Conservation (phyloP, 2,329 filamentous ascomycete species). For the Penicillium sp. region DNA sequence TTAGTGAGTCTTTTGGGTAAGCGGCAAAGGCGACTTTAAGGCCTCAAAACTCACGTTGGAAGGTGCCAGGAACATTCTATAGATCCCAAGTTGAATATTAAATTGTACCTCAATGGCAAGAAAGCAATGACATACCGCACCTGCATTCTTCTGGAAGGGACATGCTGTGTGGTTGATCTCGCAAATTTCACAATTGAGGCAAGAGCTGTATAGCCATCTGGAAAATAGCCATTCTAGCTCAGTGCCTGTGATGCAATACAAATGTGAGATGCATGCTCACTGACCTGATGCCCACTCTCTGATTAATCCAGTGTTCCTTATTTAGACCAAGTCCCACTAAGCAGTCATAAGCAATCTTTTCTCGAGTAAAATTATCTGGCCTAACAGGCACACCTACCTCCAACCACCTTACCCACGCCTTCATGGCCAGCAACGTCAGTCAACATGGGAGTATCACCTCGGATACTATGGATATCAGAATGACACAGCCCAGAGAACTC, state of each 20-base stretch:
- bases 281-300: constrained; percentile 34
- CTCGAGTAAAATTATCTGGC: background rate
- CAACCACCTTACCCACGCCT: constrained; percentile 45
- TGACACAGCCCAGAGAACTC: constrained; percentile 50
- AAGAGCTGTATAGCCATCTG: constrained; percentile 42
- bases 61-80: constrained; percentile 40
- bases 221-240: background rate
- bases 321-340: constrained; percentile 31
- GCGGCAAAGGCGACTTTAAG: background rate
- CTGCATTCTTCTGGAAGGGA: constrained; percentile 39
- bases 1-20: background rate
- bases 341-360: background rate
- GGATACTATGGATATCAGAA: constrained; percentile 48
- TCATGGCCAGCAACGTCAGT: constrained; percentile 50
- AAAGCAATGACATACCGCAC: constrained; percentile 28
- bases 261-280: constrained; percentile 6
- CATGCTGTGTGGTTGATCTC: constrained; percentile 39
- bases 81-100: background rate
- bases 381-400: constrained; percentile 21
- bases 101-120: no score
- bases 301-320: constrained; percentile 30
- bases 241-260: background rate
- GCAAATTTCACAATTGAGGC: constrained; percentile 40
- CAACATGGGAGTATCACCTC: constrained; percentile 43
- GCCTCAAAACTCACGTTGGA: constrained; percentile 30